Conservation (phyloP, 202 grass and related monocot species). For the Carex sylvatica region DNA sequence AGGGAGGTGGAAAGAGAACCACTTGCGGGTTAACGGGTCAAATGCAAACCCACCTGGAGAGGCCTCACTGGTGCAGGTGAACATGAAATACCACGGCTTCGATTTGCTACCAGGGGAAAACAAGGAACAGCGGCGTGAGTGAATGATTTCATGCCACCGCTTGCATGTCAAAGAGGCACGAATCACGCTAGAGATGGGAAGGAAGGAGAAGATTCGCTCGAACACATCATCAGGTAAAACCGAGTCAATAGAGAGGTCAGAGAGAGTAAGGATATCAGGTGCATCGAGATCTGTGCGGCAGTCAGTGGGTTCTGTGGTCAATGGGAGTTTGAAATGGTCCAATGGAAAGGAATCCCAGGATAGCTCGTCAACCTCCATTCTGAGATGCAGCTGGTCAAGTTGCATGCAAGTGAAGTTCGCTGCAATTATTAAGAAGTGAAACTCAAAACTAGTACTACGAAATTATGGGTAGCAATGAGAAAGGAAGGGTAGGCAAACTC, state of each 20-base stretch:
- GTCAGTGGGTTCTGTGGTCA: background rate
- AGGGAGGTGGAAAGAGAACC: conserved; percentile 69
- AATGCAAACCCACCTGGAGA: conserved; percentile 57
- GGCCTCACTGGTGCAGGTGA: conserved; percentile 60
- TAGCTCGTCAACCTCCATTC: conserved; percentile 21
- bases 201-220: conserved; percentile 73
- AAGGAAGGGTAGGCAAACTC: too few species aligned
- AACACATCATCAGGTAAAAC: conserved; percentile 71
- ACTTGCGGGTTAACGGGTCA: conserved; percentile 68
- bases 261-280: conserved; percentile 37
- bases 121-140: conserved; percentile 53
- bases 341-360: conserved; percentile 53
- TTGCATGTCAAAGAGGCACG: conserved; percentile 64
- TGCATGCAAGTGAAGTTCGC: conserved; percentile 27
- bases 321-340: conserved; percentile 30
- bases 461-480: too few species aligned
- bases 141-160: conserved; percentile 66
- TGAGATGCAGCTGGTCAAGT: background rate
- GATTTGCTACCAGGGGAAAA: conserved; percentile 54
- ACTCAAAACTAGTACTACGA: conserved; percentile 5
- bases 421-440: conserved; percentile 34
- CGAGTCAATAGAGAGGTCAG: conserved; percentile 49
- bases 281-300: conserved; percentile 4
- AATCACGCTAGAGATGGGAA: conserved; percentile 67
- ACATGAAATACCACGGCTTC: conserved; percentile 93